Conservation (phyloP, 441 rosid species). For the Syzygium syzygioides region DNA sequence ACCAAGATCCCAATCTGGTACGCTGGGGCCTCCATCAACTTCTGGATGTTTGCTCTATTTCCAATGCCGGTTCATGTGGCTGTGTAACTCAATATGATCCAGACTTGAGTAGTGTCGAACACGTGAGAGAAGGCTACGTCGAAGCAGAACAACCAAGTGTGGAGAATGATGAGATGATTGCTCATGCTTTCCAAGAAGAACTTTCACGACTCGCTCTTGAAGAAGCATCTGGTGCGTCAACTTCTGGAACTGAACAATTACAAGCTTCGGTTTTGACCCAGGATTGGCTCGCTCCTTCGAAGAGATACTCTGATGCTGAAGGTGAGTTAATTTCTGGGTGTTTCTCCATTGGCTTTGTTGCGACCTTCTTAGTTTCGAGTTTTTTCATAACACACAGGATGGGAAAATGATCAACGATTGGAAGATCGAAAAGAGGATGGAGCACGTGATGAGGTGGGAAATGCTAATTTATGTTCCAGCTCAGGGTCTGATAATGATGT, state of each 20-base stretch:
- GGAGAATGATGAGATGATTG: slow-evolving; percentile 77
- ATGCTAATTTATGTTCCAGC: slow-evolving; percentile 4
- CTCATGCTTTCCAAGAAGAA: slow-evolving; percentile 76
- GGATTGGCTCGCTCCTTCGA: slow-evolving; percentile 44
- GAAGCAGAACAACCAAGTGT: slow-evolving; percentile 24
- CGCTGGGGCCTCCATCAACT: slow-evolving; percentile 79
- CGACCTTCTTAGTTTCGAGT: background rate
- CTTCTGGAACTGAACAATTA: slow-evolving; percentile 8
- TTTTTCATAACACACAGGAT: slow-evolving; percentile 17
- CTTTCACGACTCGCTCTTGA: slow-evolving; percentile 52
- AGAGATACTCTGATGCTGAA: slow-evolving; percentile 17
- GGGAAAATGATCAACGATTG: slow-evolving; percentile 12
- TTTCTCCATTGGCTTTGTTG: slow-evolving; percentile 3
- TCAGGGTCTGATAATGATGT: slow-evolving; percentile 26
- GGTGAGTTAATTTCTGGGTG: slow-evolving; percentile 10
- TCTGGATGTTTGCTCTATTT: slow-evolving; percentile 45
- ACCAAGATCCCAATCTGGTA: slow-evolving; percentile 70
- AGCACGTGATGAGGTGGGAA: slow-evolving; percentile 15
- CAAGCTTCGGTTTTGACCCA: slow-evolving; percentile 52
- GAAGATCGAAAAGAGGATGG: slow-evolving; percentile 12
- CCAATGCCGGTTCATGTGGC: slow-evolving; percentile 40
- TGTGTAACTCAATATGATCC: slow-evolving; percentile 41
- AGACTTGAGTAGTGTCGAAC: slow-evolving; percentile 36
- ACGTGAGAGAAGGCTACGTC: slow-evolving; percentile 54
- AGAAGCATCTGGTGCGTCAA: slow-evolving; percentile 40